Base-by-base conservation (phyloP, 148 eudicot species). In the Dianthus caryophyllus region DNA sequence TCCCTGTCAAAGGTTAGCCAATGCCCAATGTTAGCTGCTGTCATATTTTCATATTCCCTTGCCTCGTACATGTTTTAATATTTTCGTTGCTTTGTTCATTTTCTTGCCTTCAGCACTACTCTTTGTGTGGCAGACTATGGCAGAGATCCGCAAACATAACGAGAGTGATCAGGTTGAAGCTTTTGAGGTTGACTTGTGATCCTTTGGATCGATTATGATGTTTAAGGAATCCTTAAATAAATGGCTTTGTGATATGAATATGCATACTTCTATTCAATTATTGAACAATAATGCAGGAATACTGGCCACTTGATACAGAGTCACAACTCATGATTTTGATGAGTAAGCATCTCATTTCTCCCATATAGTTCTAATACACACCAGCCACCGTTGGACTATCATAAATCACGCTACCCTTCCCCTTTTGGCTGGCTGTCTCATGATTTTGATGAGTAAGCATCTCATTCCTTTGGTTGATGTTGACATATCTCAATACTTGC, bases 261-360 rank as follows among this genome's bases (percentile, higher is more conserved):
- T 86, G 86, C 96, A 95, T 80, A 71, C 80, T 36, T 90, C 99
- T n/a, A 74, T 88, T 43, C 99, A 95, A 66, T 75, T 95, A 57
- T 77, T 95, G 63, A 88, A 90, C 70, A 95, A 95, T 76, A 95
- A 95, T 73, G 99, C 97, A 51, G 99, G 99, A 68, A 71, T 90
- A 62, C 76, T 90, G 26, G 97, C 97, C 77, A 88, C 85, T 47
- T 83, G 96, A 64, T 63, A 58, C 57, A 80, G 92, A 72, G 54
- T 60, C 78, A 90, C 86, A n/a, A 29, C 76, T 46, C 87, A 86
- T 63, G 96, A 88, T 69, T 78, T 73, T 66, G 98, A 94, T 70
- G 81, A 81, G 98, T 94, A 84, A 83, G 75, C 52, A 26, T 71
- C 61, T 70, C 41, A 67, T 10, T 53, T 26, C 30, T 51, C 33